Percentiles rank a stretch among this genome's conserved stretches.
These are phyloP conservation scores for Fraxinus ornus DNA, from an alignment of 305 asterid genomes.

Conservation along the genomic window DNA sequence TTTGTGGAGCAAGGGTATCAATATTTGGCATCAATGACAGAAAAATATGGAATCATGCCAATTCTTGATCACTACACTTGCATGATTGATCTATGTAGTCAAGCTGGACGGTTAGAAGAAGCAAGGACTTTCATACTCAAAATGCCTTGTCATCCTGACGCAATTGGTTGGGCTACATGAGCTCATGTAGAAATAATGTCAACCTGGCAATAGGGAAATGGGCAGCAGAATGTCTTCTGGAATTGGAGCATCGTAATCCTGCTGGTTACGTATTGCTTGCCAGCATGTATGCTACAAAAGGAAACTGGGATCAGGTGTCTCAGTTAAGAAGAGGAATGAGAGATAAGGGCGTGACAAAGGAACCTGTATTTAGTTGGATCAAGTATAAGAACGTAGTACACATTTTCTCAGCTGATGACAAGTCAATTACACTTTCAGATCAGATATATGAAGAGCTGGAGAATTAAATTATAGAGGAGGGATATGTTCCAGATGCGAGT, in stretches of 20 bases:
- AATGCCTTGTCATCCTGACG: conserved; percentile 73
- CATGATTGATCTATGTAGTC: conserved; percentile 76
- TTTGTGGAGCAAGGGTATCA: conserved; percentile 62
- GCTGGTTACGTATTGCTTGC: conserved; percentile 83
- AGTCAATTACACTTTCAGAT: conserved; percentile 62
- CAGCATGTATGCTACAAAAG: conserved; percentile 70
- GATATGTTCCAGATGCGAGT: conserved; percentile 68
- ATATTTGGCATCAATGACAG: conserved; percentile 66
- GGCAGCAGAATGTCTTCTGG: conserved; percentile 86
- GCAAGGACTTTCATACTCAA: conserved; percentile 60
- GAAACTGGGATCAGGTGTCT: conserved; percentile 86
- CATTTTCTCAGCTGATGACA: conserved; percentile 85
- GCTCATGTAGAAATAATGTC: conserved; percentile 74
- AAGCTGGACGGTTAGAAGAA: conserved; percentile 63
- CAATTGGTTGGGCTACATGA: conserved; percentile 82
- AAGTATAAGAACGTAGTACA: conserved; percentile 80
- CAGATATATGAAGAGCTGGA: conserved; percentile 65
- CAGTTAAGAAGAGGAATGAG: conserved; percentile 72
- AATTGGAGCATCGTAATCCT: conserved; percentile 73
- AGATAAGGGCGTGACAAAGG: conserved; percentile 70
- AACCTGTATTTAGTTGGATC: conserved; percentile 93
- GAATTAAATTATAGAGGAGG: conserved; percentile 51
- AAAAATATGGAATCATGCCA: conserved; percentile 53
- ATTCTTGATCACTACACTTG: conserved; percentile 81
- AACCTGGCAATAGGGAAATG: conserved; percentile 80